These are phyloP conservation scores for Anacardium occidentale DNA, from an alignment of 345 rosid species.

Conservation along the genomic window DNA sequence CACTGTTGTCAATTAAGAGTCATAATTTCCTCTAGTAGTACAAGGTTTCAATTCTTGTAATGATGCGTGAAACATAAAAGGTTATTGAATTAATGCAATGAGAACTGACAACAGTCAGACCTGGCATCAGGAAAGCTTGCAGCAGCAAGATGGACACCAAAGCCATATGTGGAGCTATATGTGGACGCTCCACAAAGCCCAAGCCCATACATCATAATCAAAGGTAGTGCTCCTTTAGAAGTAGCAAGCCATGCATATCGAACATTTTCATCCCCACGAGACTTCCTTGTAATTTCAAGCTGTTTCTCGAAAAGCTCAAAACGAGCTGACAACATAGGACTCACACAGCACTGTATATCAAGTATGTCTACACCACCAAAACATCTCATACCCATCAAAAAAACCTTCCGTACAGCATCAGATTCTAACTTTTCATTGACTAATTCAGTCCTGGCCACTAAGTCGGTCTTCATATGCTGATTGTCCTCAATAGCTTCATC, in stretches of 20 bases:
- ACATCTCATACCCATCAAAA: constrained; percentile 48
- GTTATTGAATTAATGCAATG: background rate
- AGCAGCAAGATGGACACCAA: constrained; percentile 75
- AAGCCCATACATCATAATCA: constrained; percentile 56
- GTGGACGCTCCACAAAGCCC: constrained; percentile 58
- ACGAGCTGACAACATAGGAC: constrained; percentile 45
- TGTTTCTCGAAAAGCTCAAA: constrained; percentile 76
- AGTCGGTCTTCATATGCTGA: constrained; percentile 25
- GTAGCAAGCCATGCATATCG: constrained; percentile 88
- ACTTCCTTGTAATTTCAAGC: constrained; percentile 55
- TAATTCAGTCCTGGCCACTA: constrained; percentile 11
- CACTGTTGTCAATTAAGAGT: background rate
- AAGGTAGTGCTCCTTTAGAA: constrained; percentile 44
- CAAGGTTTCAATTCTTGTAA: background rate
- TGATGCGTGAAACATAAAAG: background rate
- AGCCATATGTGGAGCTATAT: constrained; percentile 56
- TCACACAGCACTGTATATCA: constrained; percentile 45
- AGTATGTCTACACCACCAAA: constrained; percentile 44
- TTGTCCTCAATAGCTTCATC: constrained; percentile 34
- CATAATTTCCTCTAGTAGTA: background rate
- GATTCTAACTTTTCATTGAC: constrained; percentile 36
- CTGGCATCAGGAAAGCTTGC: constrained; percentile 56
- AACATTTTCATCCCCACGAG: constrained; percentile 83
- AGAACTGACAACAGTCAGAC: constrained; percentile 29
- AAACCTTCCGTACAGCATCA: constrained; percentile 46